These are phyloP conservation scores for Candolleomyces aberdarensis DNA, from an alignment of 768 basidiomycete genomes.

Conservation along the genomic window DNA sequence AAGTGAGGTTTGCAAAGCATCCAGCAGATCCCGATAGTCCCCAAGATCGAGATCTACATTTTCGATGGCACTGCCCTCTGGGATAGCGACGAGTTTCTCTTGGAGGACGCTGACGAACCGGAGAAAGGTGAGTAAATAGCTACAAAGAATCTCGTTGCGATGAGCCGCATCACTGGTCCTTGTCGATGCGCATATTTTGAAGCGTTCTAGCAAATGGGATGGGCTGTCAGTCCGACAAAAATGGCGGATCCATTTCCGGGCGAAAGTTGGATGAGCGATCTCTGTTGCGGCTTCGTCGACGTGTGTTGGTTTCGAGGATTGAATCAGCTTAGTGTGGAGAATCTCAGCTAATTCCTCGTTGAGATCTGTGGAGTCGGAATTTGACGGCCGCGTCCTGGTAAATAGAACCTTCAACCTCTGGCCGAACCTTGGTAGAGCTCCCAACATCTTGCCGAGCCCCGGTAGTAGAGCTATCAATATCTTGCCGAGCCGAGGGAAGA, in stretches of 20 bases:
- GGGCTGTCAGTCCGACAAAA: constrained; percentile 1
- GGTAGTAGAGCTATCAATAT: too few species aligned
- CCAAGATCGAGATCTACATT: background rate
- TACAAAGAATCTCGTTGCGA: background rate
- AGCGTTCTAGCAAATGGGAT: background rate
- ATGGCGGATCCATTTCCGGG: background rate
- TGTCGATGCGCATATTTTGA: background rate
- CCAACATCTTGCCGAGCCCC: too few species aligned
- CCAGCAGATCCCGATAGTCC: background rate
- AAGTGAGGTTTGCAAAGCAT: background rate
- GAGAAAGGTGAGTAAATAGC: background rate
- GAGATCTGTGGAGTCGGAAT: background rate
- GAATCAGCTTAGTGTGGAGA: background rate
- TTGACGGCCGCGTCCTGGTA: too few species aligned
- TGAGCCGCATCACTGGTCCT: background rate
- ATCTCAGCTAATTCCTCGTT: background rate
- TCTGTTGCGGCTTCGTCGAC: constrained; percentile 2
- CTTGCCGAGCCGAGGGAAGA: background rate
- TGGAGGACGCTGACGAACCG: background rate
- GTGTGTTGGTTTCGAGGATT: background rate
- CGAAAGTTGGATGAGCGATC: background rate
- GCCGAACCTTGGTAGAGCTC: background rate
- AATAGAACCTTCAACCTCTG: too few species aligned
- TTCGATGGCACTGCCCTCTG: background rate
- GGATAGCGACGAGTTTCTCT: background rate